These are phyloP conservation scores for Daldinia sp. DNA, from an alignment of 2,329 filamentous ascomycete genomes.

Conservation along the genomic window DNA sequence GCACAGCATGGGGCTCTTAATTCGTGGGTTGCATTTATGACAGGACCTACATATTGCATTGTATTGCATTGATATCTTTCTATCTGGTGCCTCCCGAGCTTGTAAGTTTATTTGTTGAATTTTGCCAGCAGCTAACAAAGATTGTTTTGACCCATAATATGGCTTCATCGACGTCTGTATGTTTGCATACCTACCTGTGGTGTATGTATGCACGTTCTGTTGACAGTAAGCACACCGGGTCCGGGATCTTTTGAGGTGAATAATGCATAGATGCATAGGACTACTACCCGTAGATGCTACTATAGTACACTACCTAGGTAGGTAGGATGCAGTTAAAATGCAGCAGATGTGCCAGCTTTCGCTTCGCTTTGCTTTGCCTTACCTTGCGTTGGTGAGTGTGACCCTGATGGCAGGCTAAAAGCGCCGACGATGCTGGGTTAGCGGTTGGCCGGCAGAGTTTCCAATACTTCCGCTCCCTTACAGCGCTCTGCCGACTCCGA, in stretches of 20 bases:
- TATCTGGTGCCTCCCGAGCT: conserved; percentile 14
- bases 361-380: background rate
- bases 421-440: conserved; percentile 21
- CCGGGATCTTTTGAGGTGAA: background rate
- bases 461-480: conserved; percentile 13
- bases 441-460: conserved; percentile 31
- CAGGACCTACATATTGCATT: conserved; percentile 14
- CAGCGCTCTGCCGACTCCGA: conserved; percentile 7
- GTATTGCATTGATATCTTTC: conserved; percentile 18
- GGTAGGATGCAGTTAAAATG: background rate
- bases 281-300: background rate
- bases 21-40: conserved; percentile 33
- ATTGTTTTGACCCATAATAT: conserved; percentile 2
- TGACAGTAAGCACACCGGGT: background rate
- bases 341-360: conserved; percentile 19
- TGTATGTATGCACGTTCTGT: background rate
- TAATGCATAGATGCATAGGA: background rate
- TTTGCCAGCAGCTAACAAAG: background rate
- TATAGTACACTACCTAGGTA: background rate
- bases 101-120: background rate
- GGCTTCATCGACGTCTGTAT: background rate
- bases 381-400: conserved; percentile 28
- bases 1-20: conserved; percentile 32
- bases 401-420: conserved; percentile 40
- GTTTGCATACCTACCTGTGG: background rate